Base-by-base conservation (phyloP, 75 land plant species). In the Sequoiadendron giganteum region DNA sequence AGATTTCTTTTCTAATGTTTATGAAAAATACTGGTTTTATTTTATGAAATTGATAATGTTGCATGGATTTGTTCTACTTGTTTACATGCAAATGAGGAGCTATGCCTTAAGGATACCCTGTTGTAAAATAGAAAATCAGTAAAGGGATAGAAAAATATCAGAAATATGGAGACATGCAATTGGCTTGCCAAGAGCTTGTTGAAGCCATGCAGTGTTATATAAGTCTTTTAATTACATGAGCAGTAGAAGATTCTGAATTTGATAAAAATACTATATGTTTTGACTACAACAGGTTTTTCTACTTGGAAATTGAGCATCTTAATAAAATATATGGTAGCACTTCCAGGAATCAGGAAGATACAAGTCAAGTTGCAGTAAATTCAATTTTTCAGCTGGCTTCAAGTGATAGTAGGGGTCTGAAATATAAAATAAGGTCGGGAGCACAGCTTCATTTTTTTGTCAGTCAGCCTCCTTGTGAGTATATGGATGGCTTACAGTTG, bases 401-500 rank as follows among this genome's bases (percentile, higher is more conserved):
- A 5, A 87, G 89, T 38, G 82, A 32, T 56, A 34, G 45, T 45
- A 90, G 86, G 15, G 15, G 52, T 80, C 75, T 61, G 55, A 93
- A 90, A 78, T 94, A 88, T 56, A 90, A n/a, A 58, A 56, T 98
- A 30, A 91, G 80, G 58, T 80, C 83, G 11, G 97, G 94, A 15
- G 90, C 93, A 91, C 84, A 91, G n/a, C 87, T 98, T 56, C 99
- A 98, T 90, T 85, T 98, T 10, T 98, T 96, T 87, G 88, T 96
- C 87, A 95, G 95, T 56, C 99, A 98, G 86, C 86, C 93, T 45
- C 99, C 99, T 87, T 98, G 99, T 98, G 91, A 88, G 91, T 86
- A 86, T 65, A 39, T 43, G 15, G 40, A 36, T 56, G 1, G 85
- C 30, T 19, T 34, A 13, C 38, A 75, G 76, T 72, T 28, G 10